phyloP scores from a whole-genome alignment of 176 grass and related monocot species.

The Themeda triandra region DNA sequence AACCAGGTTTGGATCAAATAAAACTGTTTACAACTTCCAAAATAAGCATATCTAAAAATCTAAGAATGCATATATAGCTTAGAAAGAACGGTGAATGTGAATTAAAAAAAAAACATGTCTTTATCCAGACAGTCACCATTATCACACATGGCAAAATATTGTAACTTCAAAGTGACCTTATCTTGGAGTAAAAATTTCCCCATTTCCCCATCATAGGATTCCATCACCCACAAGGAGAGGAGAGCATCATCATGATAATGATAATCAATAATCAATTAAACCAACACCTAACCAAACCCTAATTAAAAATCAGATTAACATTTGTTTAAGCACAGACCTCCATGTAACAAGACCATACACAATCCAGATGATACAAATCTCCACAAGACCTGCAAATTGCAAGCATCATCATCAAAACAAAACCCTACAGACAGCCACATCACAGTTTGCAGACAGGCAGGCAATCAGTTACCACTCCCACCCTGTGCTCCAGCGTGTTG shows the following conservation, averaged over 20 bases:
- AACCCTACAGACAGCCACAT: constrained; percentile 33
- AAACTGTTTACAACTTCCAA: background rate
- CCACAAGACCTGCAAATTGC: constrained; percentile 23
- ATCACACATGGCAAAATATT: background rate
- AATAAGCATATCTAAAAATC: background rate
- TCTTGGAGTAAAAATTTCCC: constrained; percentile 17
- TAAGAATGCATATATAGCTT: background rate
- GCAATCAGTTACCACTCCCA: constrained; percentile 24
- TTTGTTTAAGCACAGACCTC: constrained; percentile 28
- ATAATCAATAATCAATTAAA: constrained; percentile 33
- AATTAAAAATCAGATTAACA: background rate
- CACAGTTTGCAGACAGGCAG: background rate
- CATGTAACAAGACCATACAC: constrained; percentile 39
- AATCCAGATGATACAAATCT: constrained; percentile 26
- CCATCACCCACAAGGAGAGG: constrained; percentile 17
- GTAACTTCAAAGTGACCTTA: constrained; percentile 23
- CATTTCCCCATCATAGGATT: constrained; percentile 37
- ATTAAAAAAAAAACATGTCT: background rate
- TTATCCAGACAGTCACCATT: background rate
- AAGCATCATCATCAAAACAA: constrained; percentile 37
- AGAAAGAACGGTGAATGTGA: background rate
- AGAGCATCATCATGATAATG: constrained; percentile 39
- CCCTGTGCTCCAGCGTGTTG: constrained; percentile 39
- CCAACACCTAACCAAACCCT: constrained; percentile 30
- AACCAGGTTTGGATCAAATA: background rate